These are phyloP conservation scores for Alternaria sp. DNA, from an alignment of 2,329 filamentous ascomycete genomes.

Conservation along the genomic window DNA sequence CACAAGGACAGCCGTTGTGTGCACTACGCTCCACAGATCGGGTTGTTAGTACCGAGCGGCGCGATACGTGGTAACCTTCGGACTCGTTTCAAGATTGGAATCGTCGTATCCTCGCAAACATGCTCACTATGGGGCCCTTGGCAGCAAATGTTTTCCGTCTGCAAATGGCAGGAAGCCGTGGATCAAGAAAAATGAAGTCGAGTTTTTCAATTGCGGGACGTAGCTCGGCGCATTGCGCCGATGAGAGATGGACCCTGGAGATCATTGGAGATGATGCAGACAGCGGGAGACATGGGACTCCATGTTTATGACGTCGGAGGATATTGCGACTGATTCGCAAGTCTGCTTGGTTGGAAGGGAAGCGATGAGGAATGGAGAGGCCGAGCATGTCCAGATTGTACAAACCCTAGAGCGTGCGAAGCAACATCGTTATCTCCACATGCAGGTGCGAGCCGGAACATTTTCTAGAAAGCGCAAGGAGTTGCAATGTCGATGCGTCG, in stretches of 20 bases:
- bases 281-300: slow-evolving; percentile 14
- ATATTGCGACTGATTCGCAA: background rate
- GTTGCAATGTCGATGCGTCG: slow-evolving; percentile 3
- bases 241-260: slow-evolving; percentile 16
- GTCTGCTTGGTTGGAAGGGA: background rate
- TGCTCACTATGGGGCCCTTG: slow-evolving; percentile 9
- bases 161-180: slow-evolving; percentile 10
- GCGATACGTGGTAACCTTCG: slow-evolving; percentile 15
- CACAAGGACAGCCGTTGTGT: slow-evolving; percentile 19
- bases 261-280: slow-evolving; percentile 20
- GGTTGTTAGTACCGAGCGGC: slow-evolving; percentile 14
- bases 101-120: slow-evolving; percentile 13
- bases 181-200: slow-evolving; percentile 15
- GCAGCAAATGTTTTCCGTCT: slow-evolving; percentile 4
- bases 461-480: slow-evolving; percentile 1
- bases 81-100: slow-evolving; percentile 8
- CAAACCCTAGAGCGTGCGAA: slow-evolving; percentile 2
- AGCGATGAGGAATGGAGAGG: background rate
- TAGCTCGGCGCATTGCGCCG: slow-evolving; percentile 7
- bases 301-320: slow-evolving; percentile 22
- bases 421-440: background rate
- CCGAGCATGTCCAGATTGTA: slow-evolving; percentile 17
- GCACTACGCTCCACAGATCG: slow-evolving; percentile 24
- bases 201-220: slow-evolving; percentile 2
- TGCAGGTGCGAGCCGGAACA: slow-evolving; percentile 10